Evolutionary conservation across 768 basidiomycete genomes (phyloP).

Genomic region (Termitomyces sp.): DNA sequence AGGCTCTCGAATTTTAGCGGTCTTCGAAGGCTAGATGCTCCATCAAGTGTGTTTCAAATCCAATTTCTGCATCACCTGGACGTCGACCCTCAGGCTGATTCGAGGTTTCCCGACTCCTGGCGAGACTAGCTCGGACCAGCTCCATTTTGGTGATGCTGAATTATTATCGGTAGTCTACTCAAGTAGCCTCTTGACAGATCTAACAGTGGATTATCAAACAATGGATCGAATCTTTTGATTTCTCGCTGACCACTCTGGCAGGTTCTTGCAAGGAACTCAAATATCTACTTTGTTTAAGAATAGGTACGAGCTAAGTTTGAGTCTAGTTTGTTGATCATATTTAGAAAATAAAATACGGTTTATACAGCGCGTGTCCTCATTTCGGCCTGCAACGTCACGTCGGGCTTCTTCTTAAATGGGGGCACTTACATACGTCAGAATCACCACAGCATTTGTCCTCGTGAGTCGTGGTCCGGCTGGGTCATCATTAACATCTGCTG

Average conservation of each 20-base stretch:
- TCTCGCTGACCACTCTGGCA: neutral
- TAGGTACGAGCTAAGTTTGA: neutral
- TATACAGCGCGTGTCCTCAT: no score
- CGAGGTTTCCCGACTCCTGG: neutral
- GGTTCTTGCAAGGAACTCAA: neutral
- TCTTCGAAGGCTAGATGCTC: neutral
- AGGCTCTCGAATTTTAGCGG: neutral
- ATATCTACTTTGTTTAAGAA: neutral
- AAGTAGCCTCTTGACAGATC: neutral
- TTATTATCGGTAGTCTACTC: neutral
- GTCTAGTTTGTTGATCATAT: no score
- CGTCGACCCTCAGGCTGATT: neutral
- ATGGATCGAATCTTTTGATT: neutral
- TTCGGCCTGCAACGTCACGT: no score
- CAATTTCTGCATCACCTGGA: no score
- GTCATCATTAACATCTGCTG: neutral
- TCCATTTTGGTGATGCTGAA: neutral
- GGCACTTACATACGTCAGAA: neutral
- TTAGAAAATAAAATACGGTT: no score
- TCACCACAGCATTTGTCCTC: conserved; percentile 6
- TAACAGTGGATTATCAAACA: neutral
- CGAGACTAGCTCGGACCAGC: neutral
- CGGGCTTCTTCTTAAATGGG: neutral
- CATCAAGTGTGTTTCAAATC: neutral
- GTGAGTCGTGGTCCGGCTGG: neutral